A percentile compares a stretch with the other conserved stretches of the same genome.
Conservation (phyloP, 2,329 filamentous ascomycete species). For the Gliomastix tumulicola region DNA sequence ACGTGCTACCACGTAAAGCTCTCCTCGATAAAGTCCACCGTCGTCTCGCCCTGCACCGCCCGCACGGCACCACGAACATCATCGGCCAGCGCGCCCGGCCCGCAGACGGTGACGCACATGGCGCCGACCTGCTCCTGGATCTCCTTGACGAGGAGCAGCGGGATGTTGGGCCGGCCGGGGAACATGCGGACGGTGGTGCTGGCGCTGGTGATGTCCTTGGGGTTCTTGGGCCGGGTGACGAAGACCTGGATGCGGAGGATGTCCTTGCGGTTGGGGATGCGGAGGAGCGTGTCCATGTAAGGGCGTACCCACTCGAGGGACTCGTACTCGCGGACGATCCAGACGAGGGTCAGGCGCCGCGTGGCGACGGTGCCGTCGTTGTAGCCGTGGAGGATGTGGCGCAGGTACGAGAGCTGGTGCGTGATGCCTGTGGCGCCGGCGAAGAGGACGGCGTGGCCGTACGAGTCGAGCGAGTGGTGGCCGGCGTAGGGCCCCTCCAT, state of each 20-base stretch:
- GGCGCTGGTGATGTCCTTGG: conserved; percentile 72
- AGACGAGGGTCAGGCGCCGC: conserved; percentile 75
- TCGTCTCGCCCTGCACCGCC: conserved; percentile 52
- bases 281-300: conserved; percentile 70
- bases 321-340: conserved; percentile 86
- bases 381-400: conserved; percentile 65
- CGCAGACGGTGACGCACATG: conserved; percentile 80
- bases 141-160: conserved; percentile 73
- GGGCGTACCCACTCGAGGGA: conserved; percentile 89
- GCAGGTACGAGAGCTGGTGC: conserved; percentile 84
- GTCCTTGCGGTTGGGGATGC: conserved; percentile 73
- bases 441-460: conserved; percentile 85
- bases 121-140: conserved; percentile 76
- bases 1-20: conserved; percentile 57
- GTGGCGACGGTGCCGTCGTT: conserved; percentile 69
- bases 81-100: conserved; percentile 67
- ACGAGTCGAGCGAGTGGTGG: conserved; percentile 81
- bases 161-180: conserved; percentile 78
- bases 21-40: conserved; percentile 72
- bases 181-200: conserved; percentile 85
- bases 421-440: conserved; percentile 93
- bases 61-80: conserved; percentile 67
- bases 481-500: conserved; percentile 87
- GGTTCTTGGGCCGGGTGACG: conserved; percentile 78
- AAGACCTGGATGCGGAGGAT: conserved; percentile 83